A percentile compares a stretch with the other conserved stretches of the same genome.
These are phyloP conservation scores for Paecilomyces sp. DNA, from an alignment of 2,329 filamentous ascomycete species.

Conservation along the genomic window DNA sequence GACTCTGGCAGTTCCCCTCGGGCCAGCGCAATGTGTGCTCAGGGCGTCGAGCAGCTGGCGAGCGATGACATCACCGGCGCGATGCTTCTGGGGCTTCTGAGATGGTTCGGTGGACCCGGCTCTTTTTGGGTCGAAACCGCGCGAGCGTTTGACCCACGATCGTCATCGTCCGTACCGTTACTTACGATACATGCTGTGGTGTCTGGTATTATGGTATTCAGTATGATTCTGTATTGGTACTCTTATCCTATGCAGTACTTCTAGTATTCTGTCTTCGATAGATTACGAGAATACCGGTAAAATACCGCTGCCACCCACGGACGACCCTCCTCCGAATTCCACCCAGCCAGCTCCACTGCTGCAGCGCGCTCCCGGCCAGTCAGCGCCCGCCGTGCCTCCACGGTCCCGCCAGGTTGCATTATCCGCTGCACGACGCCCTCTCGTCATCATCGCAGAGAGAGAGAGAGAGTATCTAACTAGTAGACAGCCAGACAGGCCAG, in stretches of 20 bases:
- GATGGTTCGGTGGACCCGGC: background rate
- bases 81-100: background rate
- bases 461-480: too few species aligned
- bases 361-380: conserved; percentile 17
- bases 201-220: background rate
- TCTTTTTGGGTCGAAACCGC: conserved; percentile 13
- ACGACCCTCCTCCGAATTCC: conserved; percentile 1
- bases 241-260: too few species aligned
- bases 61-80: conserved; percentile 20
- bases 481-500: too few species aligned
- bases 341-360: conserved; percentile 1
- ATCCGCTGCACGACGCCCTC: background rate
- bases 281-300: too few species aligned
- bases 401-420: conserved; percentile 1
- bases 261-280: too few species aligned
- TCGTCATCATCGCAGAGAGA: background rate
- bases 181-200: too few species aligned
- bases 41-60: background rate
- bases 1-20: background rate
- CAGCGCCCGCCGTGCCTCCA: conserved; percentile 13
- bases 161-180: conserved; percentile 2
- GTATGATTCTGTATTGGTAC: too few species aligned
- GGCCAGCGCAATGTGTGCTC: background rate
- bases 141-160: conserved; percentile 26
- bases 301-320: background rate